These are phyloP conservation scores for Oryza meyeriana DNA, from an alignment of 176 grass and related monocot species.

Conservation along the genomic window DNA sequence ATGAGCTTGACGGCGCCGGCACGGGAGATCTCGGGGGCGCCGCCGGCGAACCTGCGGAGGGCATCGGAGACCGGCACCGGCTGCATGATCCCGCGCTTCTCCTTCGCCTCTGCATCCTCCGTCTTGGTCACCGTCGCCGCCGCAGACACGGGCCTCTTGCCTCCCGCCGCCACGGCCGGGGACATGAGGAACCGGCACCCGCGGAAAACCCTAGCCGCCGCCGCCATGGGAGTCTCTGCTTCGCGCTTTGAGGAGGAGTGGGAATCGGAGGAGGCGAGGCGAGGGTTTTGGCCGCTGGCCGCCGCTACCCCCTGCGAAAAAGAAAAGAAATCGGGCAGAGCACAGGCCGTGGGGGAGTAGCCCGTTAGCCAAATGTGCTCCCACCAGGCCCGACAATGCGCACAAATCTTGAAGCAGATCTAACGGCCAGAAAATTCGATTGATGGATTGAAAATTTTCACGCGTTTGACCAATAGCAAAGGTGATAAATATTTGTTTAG, in stretches of 20 bases:
- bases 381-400: no score
- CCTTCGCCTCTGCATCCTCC: constrained; percentile 1
- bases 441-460: no score
- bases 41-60: constrained; percentile 65
- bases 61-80: constrained; percentile 49
- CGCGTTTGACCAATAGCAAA: no score
- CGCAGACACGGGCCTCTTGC: constrained; percentile 5
- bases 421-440: no score
- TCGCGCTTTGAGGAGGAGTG: background rate
- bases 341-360: no score
- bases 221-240: constrained; percentile 1
- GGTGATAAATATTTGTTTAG: no score
- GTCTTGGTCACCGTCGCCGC: background rate
- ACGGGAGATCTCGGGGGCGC: constrained; percentile 59
- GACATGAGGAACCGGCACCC: constrained; percentile 61
- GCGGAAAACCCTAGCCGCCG: constrained; percentile 52
- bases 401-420: no score
- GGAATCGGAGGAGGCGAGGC: background rate
- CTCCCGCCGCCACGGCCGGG: constrained; percentile 36
- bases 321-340: no score
- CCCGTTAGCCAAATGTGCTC: no score
- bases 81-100: constrained; percentile 36
- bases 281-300: constrained; percentile 52
- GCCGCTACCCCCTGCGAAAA: no score
- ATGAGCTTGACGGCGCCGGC: constrained; percentile 50